Base-by-base conservation (phyloP, 2,329 filamentous ascomycete genomes). In the Aschersonia sp. region DNA sequence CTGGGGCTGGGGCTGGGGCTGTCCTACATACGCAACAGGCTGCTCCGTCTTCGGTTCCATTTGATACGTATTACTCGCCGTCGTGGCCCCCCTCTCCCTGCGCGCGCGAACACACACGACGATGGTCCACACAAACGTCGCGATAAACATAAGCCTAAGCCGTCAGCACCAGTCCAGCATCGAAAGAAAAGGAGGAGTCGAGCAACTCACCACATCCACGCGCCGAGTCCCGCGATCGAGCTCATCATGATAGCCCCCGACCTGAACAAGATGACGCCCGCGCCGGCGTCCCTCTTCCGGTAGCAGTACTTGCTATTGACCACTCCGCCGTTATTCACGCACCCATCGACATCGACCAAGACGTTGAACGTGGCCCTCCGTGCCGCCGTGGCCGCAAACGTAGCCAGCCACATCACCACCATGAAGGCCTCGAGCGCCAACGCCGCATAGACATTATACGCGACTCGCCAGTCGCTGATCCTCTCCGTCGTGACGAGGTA, bases 361-460 rank as follows among this genome's bases (percentile, higher is more conserved):
- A 63, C 61, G 4, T 52, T 56, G 54, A 68, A 73, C 20, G 51
- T 51, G 35, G 62, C 60, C 31, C 70, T 65, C 46, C 54, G 59
- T 28, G 65, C 61, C 6, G 71, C 71, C 10, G 62, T 61, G 30
- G 68, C 62, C 12, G 63, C 63, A 50, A 61, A 67, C n/a, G 65
- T 62, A 0, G 68, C 62, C 20, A 74, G 65, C 72, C 72, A 74
- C 47, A 74, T 61, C 48, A 74, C 53, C 44, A 68, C 54, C 57
- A 74, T 60, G 43, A 72, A 57, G 4, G 55, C 61, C 44, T 74
- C 70, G 29, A 74, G 60, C 10, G 58, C 58, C 5, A 74, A 56
- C 7, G 72, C 60, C 41, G 69, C 70, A 52, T 67, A 62, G 49
- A 71, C 61, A 51, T 73, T 66, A 54, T 74, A 73, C 20, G 58